Evolutionary conservation across 305 asterid species (phyloP).

Genomic region (Fraxinus greggii): DNA sequence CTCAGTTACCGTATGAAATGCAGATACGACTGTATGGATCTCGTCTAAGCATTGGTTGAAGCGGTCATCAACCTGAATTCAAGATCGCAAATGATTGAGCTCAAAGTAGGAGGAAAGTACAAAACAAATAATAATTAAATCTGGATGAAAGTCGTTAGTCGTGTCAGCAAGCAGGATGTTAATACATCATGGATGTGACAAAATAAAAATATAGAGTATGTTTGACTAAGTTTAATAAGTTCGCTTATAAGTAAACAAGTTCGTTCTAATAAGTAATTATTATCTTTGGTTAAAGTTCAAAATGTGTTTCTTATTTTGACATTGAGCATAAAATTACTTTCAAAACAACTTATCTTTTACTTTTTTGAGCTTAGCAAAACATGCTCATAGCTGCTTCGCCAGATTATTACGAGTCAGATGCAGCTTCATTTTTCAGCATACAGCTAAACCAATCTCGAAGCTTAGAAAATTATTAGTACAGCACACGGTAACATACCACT

Average conservation of each 20-base stretch:
- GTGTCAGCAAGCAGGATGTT: not conserved
- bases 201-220: not conserved
- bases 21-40: conserved; percentile 70
- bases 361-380: not conserved
- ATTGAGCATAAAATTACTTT: not conserved
- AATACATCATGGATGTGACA: not conserved
- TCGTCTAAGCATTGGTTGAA: conserved; percentile 80
- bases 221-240: not conserved
- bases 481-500: conserved; percentile 43
- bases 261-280: not conserved
- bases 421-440: not conserved
- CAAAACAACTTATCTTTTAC: not conserved
- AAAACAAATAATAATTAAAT: not conserved
- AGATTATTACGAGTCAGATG: not conserved
- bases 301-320: not conserved
- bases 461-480: not conserved
- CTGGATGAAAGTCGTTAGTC: not conserved
- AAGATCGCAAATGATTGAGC: not conserved
- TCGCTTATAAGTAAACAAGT: not conserved
- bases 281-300: not conserved
- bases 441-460: not conserved
- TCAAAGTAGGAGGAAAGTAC: not conserved
- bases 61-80: conserved; percentile 66
- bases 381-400: not conserved
- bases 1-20: conserved; percentile 79